phyloP scores from a whole-genome alignment of 192 early-diverging fungal species.

The Oehlia diaphana region DNA sequence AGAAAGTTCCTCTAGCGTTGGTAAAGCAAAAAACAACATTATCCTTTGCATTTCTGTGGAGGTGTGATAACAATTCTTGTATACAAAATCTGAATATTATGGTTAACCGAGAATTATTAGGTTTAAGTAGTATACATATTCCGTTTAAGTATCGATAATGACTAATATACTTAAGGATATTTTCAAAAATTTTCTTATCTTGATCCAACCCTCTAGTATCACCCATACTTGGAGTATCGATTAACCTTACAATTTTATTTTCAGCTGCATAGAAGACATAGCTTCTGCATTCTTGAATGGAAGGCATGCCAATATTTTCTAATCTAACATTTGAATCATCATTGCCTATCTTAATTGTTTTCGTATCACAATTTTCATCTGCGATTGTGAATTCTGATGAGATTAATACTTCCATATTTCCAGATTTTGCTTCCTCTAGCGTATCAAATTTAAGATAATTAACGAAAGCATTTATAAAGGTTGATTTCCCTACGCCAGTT shows the following conservation, averaged over 20 bases:
- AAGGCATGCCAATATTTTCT: slow-evolving; percentile 17
- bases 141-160: slow-evolving; percentile 22
- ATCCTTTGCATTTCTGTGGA: slow-evolving; percentile 30
- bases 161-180: slow-evolving; percentile 30
- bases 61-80: slow-evolving; percentile 32
- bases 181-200: slow-evolving; percentile 34
- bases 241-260: slow-evolving; percentile 29
- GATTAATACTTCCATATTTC: slow-evolving; percentile 28
- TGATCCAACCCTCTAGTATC: slow-evolving; percentile 35
- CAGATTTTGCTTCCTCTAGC: slow-evolving; percentile 24
- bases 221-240: slow-evolving; percentile 35
- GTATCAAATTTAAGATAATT: slow-evolving; percentile 35
- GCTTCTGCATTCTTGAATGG: slow-evolving; percentile 24
- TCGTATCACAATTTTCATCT: slow-evolving; percentile 18
- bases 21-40: slow-evolving; percentile 40
- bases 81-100: slow-evolving; percentile 31
- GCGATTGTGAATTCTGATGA: slow-evolving; percentile 23
- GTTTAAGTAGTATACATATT: slow-evolving; percentile 31
- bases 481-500: slow-evolving; percentile 35
- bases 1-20: slow-evolving; percentile 32
- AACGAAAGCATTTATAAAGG: slow-evolving; percentile 36
- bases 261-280: slow-evolving; percentile 30
- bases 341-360: slow-evolving; percentile 25
- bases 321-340: slow-evolving; percentile 24
- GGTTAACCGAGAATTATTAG: slow-evolving; percentile 18